These are phyloP conservation scores for Globisporangium canariense DNA, from an alignment of 352 stramenopile species.

Conservation along the genomic window DNA sequence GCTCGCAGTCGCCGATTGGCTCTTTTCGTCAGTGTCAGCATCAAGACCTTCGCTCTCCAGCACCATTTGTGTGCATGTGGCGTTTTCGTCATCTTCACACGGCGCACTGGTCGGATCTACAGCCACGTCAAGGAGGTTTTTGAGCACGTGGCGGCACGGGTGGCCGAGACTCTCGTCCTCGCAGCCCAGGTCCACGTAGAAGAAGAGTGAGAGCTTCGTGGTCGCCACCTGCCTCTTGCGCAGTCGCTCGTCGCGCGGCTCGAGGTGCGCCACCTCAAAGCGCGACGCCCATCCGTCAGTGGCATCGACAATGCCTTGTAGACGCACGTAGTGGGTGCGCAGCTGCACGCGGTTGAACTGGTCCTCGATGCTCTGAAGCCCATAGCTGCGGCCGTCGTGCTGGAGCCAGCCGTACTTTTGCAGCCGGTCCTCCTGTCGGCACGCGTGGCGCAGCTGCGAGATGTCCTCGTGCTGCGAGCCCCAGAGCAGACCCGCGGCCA, in stretches of 20 bases:
- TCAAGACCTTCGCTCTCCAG: constrained; percentile 38
- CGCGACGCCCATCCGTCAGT: constrained; percentile 48
- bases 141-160: constrained; percentile 44
- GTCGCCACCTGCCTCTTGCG: constrained; percentile 26
- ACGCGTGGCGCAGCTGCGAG: constrained; percentile 71
- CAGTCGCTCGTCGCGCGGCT: constrained; percentile 42
- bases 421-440: constrained; percentile 70
- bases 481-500: constrained; percentile 78
- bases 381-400: constrained; percentile 66
- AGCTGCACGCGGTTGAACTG: constrained; percentile 72
- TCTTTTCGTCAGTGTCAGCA: neutral
- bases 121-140: constrained; percentile 48
- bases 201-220: constrained; percentile 78
- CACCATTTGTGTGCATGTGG: constrained; percentile 35
- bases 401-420: constrained; percentile 80
- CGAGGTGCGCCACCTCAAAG: constrained; percentile 35
- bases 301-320: constrained; percentile 8
- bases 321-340: constrained; percentile 57
- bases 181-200: constrained; percentile 76
- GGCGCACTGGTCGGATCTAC: constrained; percentile 25
- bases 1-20: constrained; percentile 4
- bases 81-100: constrained; percentile 18
- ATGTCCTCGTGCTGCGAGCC: constrained; percentile 61
- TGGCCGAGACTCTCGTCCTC: constrained; percentile 57
- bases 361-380: constrained; percentile 60